Evolutionary conservation across 768 basidiomycete species (phyloP).

Genomic region (Phanerochaete carnosa): DNA sequence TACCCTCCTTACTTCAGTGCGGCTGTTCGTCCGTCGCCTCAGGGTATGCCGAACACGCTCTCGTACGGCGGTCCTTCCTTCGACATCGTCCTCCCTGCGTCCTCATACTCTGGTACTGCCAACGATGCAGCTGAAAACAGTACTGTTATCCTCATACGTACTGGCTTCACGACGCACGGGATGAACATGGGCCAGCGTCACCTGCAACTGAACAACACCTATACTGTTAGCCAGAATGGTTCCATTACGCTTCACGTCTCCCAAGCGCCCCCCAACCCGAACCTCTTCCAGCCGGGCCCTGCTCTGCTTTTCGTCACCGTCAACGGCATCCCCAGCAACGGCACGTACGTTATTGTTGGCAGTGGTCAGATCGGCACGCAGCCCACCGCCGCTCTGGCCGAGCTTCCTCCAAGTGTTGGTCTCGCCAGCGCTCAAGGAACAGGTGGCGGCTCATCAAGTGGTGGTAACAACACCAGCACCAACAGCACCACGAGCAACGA

Average conservation of each 20-base stretch:
- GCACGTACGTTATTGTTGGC: constrained; percentile 74
- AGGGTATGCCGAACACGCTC: constrained; percentile 69
- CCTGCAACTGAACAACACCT: constrained; percentile 82
- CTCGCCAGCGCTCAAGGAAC: constrained; percentile 34
- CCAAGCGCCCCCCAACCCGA: constrained; percentile 81
- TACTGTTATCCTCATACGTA: constrained; percentile 75
- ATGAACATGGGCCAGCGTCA: constrained; percentile 89
- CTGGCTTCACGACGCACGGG: constrained; percentile 81
- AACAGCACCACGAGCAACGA: not conserved
- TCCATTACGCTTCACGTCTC: constrained; percentile 76
- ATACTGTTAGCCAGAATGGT: constrained; percentile 75
- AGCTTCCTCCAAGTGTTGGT: constrained; percentile 50
- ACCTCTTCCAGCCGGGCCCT: constrained; percentile 88
- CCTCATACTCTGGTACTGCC: constrained; percentile 62
- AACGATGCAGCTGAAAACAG: constrained; percentile 73
- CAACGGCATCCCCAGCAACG: constrained; percentile 81
- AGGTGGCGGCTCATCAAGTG: constrained; percentile 25
- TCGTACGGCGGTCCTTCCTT: constrained; percentile 83
- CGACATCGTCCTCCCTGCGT: constrained; percentile 65
- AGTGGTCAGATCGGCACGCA: constrained; percentile 76
- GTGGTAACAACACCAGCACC: constrained; percentile 4
- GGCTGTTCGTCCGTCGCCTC: constrained; percentile 60
- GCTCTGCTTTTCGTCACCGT: constrained; percentile 80
- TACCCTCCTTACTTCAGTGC: constrained; percentile 88
- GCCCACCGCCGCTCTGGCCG: constrained; percentile 39